A percentile compares a stretch with the other conserved stretches of the same genome.
Conservation (phyloP, 2,329 filamentous ascomycete genomes). For the Cladosporium sp. region DNA sequence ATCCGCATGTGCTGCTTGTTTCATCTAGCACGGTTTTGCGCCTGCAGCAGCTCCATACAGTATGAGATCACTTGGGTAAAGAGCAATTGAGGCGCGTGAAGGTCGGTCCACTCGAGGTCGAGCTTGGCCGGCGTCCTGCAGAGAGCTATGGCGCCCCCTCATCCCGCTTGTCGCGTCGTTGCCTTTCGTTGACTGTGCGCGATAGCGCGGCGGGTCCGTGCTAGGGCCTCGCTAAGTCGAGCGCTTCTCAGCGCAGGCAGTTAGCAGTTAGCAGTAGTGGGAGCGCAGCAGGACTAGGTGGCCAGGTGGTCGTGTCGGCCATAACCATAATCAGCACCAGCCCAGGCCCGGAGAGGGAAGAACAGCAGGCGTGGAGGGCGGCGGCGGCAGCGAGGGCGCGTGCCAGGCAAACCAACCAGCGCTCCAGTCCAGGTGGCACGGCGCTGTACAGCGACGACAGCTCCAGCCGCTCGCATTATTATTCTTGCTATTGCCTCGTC, state of each 20-base stretch:
- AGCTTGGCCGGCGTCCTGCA: constrained; percentile 22
- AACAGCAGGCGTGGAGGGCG: not conserved
- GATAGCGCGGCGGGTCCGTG: constrained; percentile 12
- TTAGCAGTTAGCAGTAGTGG: too few relatives aligned
- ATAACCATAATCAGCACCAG: not conserved
- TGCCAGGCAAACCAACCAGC: not conserved
- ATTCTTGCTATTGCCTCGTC: too few relatives aligned
- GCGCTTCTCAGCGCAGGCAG: not conserved
- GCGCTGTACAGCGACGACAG: too few relatives aligned
- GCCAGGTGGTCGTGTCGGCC: too few relatives aligned
- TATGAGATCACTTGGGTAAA: constrained; percentile 24
- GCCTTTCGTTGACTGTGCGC: constrained; percentile 2
- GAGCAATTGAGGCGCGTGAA: constrained; percentile 21
- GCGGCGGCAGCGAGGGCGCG: not conserved
- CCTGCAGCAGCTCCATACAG: constrained; percentile 20
- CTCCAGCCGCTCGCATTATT: too few relatives aligned
- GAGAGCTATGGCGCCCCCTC: constrained; percentile 25
- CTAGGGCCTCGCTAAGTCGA: constrained; percentile 10
- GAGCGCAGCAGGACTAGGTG: too few relatives aligned
- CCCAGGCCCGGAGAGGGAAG: not conserved
- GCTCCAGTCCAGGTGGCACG: too few relatives aligned
- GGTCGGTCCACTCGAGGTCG: constrained; percentile 23
- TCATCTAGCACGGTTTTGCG: constrained; percentile 21
- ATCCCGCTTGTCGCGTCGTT: constrained; percentile 16
- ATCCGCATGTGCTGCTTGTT: constrained; percentile 25